phyloP scores from a whole-genome alignment of 441 rosid species.

The Eruca vesicaria region DNA sequence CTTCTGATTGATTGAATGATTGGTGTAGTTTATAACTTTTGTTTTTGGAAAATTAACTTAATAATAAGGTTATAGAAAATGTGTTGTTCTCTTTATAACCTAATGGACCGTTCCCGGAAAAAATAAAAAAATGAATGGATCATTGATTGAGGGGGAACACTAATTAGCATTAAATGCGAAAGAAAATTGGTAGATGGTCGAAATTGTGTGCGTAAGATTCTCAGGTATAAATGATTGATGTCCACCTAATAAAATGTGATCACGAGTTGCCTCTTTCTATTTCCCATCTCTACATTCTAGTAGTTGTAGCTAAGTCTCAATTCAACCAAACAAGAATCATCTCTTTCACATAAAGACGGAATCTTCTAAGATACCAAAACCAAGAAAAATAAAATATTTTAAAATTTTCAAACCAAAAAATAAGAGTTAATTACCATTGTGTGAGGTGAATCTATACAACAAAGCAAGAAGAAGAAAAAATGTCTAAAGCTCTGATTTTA shows the following conservation, averaged over 20 bases:
- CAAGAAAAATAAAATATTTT: neutral
- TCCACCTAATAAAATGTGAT: slow-evolving; percentile 16
- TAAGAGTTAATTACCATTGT: neutral
- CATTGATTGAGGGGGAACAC: slow-evolving; percentile 10
- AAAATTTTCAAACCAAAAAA: neutral
- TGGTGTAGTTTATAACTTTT: slow-evolving; percentile 12
- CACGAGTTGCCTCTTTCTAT: slow-evolving; percentile 21
- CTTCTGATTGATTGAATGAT: slow-evolving; percentile 23
- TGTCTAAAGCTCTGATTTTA: neutral
- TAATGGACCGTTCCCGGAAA: neutral
- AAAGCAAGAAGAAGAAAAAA: neutral
- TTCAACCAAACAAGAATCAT: slow-evolving; percentile 28
- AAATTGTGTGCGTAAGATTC: slow-evolving; percentile 1
- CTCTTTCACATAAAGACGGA: slow-evolving; percentile 3
- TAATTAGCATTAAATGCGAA: slow-evolving; percentile 7
- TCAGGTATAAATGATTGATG: slow-evolving; percentile 31
- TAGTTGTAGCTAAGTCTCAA: slow-evolving; percentile 22
- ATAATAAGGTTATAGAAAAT: slow-evolving; percentile 11
- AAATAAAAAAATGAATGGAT: slow-evolving; percentile 17
- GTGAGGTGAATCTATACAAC: neutral
- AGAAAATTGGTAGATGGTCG: neutral
- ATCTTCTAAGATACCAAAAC: neutral
- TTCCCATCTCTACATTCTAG: slow-evolving; percentile 24
- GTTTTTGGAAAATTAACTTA: neutral
- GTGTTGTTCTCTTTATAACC: slow-evolving; percentile 2